Evolutionary conservation across 305 asterid species (phyloP).

Genomic region (Euphrasia arctica): DNA sequence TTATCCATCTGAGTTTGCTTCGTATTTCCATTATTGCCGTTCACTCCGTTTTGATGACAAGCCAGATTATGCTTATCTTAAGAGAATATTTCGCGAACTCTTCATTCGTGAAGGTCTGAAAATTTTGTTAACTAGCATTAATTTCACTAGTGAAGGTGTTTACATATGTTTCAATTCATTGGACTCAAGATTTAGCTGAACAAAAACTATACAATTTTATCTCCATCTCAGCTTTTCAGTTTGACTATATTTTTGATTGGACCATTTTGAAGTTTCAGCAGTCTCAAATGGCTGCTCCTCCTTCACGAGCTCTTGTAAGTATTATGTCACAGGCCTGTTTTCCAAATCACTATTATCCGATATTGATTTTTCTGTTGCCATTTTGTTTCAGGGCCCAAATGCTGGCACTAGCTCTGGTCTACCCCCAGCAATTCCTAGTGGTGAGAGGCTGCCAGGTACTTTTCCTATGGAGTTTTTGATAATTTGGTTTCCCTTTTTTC

Average conservation of each 20-base stretch:
- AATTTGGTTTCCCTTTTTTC: slow-evolving; percentile 8
- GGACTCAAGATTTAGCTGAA: neutral
- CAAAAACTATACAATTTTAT: slow-evolving; percentile 8
- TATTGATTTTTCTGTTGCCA: slow-evolving; percentile 9
- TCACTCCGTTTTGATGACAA: slow-evolving; percentile 91
- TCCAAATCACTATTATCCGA: slow-evolving; percentile 7
- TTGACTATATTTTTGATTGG: slow-evolving; percentile 97
- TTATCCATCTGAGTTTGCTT: slow-evolving; percentile 91
- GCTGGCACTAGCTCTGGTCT: slow-evolving; percentile 89
- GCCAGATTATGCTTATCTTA: slow-evolving; percentile 96
- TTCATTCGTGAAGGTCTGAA: slow-evolving; percentile 91
- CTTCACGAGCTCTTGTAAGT: slow-evolving; percentile 66
- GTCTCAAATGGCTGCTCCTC: slow-evolving; percentile 88
- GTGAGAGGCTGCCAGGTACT: slow-evolving; percentile 63
- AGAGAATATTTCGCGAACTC: slow-evolving; percentile 92
- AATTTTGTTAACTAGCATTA: slow-evolving; percentile 14
- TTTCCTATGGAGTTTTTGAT: slow-evolving; percentile 7
- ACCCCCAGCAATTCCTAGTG: slow-evolving; percentile 79
- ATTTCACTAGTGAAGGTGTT: neutral
- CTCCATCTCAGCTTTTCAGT: slow-evolving; percentile 72
- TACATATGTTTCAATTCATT: neutral
- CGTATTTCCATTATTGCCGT: slow-evolving; percentile 95
- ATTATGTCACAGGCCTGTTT: slow-evolving; percentile 9
- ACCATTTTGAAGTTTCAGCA: slow-evolving; percentile 97
- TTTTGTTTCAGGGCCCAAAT: slow-evolving; percentile 56